Conservation (phyloP, 2,329 filamentous ascomycete genomes). For the Diaporthe ilicicola region DNA sequence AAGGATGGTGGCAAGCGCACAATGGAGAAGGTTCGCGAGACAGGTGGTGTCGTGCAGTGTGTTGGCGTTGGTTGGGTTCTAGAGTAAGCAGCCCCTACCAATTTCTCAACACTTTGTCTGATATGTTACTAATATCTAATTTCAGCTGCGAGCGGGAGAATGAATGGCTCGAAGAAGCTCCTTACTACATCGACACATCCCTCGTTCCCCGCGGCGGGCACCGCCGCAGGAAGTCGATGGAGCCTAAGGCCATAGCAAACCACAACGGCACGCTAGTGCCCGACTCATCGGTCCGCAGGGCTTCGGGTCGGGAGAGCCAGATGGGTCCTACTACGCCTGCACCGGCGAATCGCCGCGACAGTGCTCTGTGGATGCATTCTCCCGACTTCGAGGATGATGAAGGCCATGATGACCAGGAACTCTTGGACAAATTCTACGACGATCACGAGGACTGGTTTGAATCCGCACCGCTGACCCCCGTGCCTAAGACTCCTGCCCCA, state of each 20-base stretch:
- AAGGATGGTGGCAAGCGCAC: constrained; percentile 87
- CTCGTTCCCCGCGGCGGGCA: constrained; percentile 74
- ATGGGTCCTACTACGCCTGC: constrained; percentile 57
- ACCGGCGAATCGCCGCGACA: constrained; percentile 57
- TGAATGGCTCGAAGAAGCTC: constrained; percentile 77
- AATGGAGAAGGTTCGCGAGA: constrained; percentile 80
- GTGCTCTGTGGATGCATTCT: constrained; percentile 63
- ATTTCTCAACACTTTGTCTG: not conserved
- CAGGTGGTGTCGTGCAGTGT: constrained; percentile 79
- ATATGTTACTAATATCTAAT: constrained; percentile 39
- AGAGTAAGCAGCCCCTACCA: constrained; percentile 67
- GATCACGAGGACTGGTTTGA: constrained; percentile 47
- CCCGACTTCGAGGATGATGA: constrained; percentile 54
- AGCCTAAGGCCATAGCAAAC: constrained; percentile 75
- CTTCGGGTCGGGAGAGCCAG: constrained; percentile 45
- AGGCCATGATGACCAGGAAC: constrained; percentile 41
- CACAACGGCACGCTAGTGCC: constrained; percentile 70
- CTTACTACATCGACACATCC: constrained; percentile 74
- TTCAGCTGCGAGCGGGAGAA: constrained; percentile 78
- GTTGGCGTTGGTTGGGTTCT: constrained; percentile 90
- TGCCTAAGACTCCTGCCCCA: constrained; percentile 66
- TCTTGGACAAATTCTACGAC: constrained; percentile 49
- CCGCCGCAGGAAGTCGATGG: constrained; percentile 82
- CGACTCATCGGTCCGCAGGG: constrained; percentile 42
- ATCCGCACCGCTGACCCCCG: constrained; percentile 57